Percentiles rank a stretch among this genome's conserved stretches.
phyloP scores from a whole-genome alignment of 2,329 filamentous ascomycete genomes.

The Fusarium bulbicola region DNA sequence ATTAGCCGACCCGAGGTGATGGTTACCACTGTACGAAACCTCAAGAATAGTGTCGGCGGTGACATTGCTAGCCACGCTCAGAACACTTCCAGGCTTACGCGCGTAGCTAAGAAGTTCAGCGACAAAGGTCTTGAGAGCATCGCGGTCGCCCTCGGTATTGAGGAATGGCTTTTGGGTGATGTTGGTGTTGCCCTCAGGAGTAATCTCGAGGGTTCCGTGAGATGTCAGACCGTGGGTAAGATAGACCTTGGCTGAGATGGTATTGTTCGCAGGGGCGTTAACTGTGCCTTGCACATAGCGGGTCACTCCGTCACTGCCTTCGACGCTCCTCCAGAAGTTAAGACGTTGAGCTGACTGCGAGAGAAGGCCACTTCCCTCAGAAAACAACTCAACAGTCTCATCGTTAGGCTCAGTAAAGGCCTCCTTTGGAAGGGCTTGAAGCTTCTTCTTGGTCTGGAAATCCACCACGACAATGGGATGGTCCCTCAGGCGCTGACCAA shows the following conservation, averaged over 20 bases:
- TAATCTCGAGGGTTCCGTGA: constrained; percentile 54
- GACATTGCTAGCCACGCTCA: constrained; percentile 34
- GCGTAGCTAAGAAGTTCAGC: constrained; percentile 41
- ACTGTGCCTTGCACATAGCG: constrained; percentile 55
- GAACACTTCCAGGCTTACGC: constrained; percentile 29
- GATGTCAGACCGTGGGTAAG: constrained; percentile 60
- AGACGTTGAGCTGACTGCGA: constrained; percentile 56
- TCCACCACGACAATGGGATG: constrained; percentile 52
- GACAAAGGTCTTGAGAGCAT: constrained; percentile 41
- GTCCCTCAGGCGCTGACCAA: constrained; percentile 65
- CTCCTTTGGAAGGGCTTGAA: constrained; percentile 30
- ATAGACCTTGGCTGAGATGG: constrained; percentile 58
- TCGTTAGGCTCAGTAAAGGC: constrained; percentile 42
- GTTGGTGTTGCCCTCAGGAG: constrained; percentile 50
- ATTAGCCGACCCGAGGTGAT: constrained; percentile 45
- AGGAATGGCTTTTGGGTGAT: constrained; percentile 50
- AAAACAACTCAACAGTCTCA: constrained; percentile 44
- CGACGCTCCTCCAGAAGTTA: constrained; percentile 57
- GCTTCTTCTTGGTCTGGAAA: constrained; percentile 41
- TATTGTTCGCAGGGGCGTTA: constrained; percentile 53
- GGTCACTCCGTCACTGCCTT: constrained; percentile 49
- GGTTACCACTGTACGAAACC: constrained; percentile 39
- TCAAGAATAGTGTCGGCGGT: constrained; percentile 39
- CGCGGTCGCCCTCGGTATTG: constrained; percentile 45
- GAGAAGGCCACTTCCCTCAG: constrained; percentile 51